Conservation (phyloP, 2,329 filamentous ascomycete species). For the Paecilomyces fulvus region DNA sequence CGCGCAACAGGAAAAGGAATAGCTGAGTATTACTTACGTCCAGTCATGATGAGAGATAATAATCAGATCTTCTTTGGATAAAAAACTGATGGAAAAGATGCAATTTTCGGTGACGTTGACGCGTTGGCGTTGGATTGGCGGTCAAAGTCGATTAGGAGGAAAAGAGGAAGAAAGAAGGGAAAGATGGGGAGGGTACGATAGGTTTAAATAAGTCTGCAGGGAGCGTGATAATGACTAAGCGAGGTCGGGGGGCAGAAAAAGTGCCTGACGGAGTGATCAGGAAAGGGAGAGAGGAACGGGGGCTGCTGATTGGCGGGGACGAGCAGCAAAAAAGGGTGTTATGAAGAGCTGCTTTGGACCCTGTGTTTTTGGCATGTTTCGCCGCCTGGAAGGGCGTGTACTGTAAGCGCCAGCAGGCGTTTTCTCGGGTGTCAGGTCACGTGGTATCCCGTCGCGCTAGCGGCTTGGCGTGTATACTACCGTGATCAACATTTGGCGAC, state of each 20-base stretch:
- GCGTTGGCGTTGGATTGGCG: constrained; percentile 9
- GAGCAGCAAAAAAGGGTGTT: constrained; percentile 26
- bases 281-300: constrained; percentile 9
- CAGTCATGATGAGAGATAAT: constrained; percentile 26
- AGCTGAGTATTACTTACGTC: constrained; percentile 26
- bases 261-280: constrained; percentile 6
- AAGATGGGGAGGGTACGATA: constrained; percentile 6
- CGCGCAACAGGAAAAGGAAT: neutral
- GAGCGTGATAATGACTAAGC: constrained; percentile 13
- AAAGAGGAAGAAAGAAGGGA: constrained; percentile 11
- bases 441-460: neutral
- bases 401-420: constrained; percentile 5
- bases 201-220: constrained; percentile 10
- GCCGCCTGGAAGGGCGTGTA: constrained; percentile 8
- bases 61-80: constrained; percentile 3
- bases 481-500: neutral
- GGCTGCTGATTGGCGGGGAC: constrained; percentile 24
- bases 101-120: constrained; percentile 7
- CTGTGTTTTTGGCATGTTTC: constrained; percentile 14
- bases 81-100: constrained; percentile 5
- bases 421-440: neutral
- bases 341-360: constrained; percentile 32
- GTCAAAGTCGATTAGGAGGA: constrained; percentile 1
- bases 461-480: neutral
- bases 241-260: constrained; percentile 1